These are phyloP conservation scores for Microbotryum silenes-acaulis DNA, from an alignment of 1,284 basidiomycete genomes.

Conservation along the genomic window DNA sequence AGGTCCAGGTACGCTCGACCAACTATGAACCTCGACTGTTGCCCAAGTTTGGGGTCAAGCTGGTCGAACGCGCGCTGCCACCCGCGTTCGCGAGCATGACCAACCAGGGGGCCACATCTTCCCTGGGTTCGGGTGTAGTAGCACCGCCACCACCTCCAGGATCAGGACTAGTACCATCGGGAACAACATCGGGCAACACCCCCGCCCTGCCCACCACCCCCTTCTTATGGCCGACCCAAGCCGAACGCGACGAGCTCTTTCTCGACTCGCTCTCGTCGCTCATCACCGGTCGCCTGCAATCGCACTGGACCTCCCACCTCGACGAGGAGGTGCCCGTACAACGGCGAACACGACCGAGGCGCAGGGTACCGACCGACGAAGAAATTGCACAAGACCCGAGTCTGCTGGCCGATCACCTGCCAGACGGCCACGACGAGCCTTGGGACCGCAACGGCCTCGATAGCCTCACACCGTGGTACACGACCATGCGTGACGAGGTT, in stretches of 20 bases:
- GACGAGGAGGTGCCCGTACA: too few species aligned
- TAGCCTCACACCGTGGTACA: constrained; percentile 23
- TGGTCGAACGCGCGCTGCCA: constrained; percentile 14
- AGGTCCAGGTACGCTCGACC: constrained; percentile 10
- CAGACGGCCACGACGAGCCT: not conserved
- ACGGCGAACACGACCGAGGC: too few species aligned
- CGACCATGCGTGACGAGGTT: constrained; percentile 9
- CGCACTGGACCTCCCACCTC: not conserved
- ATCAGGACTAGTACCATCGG: not conserved
- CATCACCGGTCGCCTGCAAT: constrained; percentile 2
- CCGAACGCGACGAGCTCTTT: constrained; percentile 27
- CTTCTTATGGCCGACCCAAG: constrained; percentile 4
- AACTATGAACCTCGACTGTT: constrained; percentile 2
- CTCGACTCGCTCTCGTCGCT: constrained; percentile 16
- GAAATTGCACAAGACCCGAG: not conserved
- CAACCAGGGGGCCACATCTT: not conserved
- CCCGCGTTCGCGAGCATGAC: not conserved
- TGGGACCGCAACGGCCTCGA: constrained; percentile 11
- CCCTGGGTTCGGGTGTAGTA: not conserved
- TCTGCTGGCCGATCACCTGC: not conserved
- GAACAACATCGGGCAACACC: not conserved
- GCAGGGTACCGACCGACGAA: too few species aligned
- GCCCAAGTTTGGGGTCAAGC: constrained; percentile 3
- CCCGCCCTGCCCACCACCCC: not conserved
- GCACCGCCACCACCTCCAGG: not conserved